These are phyloP conservation scores for Dissophora ornata DNA, from an alignment of 192 early-diverging fungal genomes.

Conservation along the genomic window DNA sequence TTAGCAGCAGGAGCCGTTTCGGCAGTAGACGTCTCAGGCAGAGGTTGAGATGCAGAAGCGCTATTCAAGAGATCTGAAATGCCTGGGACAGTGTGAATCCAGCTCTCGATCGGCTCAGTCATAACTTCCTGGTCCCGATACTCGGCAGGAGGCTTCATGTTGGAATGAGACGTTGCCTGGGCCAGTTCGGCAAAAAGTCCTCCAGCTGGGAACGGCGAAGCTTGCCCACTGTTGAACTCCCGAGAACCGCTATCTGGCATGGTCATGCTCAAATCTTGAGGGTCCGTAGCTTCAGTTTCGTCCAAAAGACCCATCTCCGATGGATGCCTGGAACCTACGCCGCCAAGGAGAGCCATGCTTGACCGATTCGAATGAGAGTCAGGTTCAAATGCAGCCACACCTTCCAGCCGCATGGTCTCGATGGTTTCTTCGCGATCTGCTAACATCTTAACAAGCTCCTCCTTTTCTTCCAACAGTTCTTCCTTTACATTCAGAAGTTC, in stretches of 20 bases:
- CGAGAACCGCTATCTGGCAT: slow-evolving; percentile 29
- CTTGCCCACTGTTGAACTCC: slow-evolving; percentile 29
- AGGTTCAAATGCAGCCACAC: slow-evolving; percentile 30
- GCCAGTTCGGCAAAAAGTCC: slow-evolving; percentile 36
- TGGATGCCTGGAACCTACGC: slow-evolving; percentile 1
- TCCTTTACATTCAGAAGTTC: slow-evolving; percentile 53
- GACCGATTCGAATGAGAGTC: slow-evolving; percentile 12
- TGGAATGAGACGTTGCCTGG: slow-evolving; percentile 30
- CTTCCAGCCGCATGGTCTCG: slow-evolving; percentile 62
- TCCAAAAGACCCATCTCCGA: slow-evolving; percentile 25
- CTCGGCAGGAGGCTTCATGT: slow-evolving; percentile 13
- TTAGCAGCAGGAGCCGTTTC: neutral
- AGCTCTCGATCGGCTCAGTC: slow-evolving; percentile 49
- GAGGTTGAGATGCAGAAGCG: neutral
- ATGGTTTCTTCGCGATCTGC: slow-evolving; percentile 69
- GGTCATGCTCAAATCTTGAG: slow-evolving; percentile 34
- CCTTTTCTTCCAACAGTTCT: slow-evolving; percentile 63
- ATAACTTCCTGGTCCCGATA: slow-evolving; percentile 42
- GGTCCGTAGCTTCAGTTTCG: slow-evolving; percentile 14
- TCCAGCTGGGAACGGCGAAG: slow-evolving; percentile 39
- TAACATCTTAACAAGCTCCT: slow-evolving; percentile 65
- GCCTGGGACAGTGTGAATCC: slow-evolving; percentile 43
- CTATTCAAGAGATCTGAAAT: slow-evolving; percentile 3
- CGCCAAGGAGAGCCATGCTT: slow-evolving; percentile 7
- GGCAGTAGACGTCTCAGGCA: neutral